Evolutionary conservation across 805 yeast genomes (phyloP).

Genomic region (Suhomyces kilbournensis): DNA sequence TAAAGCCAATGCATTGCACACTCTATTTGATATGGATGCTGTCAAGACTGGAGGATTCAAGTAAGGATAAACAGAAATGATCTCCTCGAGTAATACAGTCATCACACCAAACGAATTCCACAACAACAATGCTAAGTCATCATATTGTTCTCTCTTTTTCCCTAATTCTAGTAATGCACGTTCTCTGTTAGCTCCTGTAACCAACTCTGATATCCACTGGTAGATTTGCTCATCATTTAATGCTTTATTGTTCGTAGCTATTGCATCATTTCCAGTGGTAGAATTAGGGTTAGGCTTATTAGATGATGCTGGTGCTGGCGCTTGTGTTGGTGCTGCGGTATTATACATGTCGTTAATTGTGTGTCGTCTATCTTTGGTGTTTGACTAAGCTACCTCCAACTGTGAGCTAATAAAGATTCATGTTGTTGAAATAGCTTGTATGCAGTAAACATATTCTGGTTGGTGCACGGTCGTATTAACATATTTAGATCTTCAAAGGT

Average conservation of each 20-base stretch:
- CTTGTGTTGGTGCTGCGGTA: neutral
- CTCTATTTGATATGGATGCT: slow-evolving; percentile 85
- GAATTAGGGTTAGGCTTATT: neutral
- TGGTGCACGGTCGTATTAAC: neutral
- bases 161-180: slow-evolving; percentile 91
- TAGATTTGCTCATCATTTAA: slow-evolving; percentile 73
- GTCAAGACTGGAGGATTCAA: slow-evolving; percentile 83
- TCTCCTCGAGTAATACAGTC: slow-evolving; percentile 87
- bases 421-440: neutral
- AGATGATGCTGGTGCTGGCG: neutral
- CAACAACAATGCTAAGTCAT: slow-evolving; percentile 84
- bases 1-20: slow-evolving; percentile 91
- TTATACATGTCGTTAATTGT: slow-evolving; percentile 3
- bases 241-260: slow-evolving; percentile 20
- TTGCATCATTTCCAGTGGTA: neutral
- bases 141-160: slow-evolving; percentile 90
- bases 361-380: neutral
- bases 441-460: neutral
- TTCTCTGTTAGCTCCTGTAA: slow-evolving; percentile 87
- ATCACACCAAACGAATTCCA: slow-evolving; percentile 98
- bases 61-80: slow-evolving; percentile 84
- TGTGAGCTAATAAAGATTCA: neutral
- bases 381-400: neutral
- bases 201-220: slow-evolving; percentile 86
- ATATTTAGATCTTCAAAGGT: neutral